A percentile compares a stretch with the other conserved stretches of the same genome.
Conservation (phyloP, 805 yeast species). For the Yarrowia sp. region DNA sequence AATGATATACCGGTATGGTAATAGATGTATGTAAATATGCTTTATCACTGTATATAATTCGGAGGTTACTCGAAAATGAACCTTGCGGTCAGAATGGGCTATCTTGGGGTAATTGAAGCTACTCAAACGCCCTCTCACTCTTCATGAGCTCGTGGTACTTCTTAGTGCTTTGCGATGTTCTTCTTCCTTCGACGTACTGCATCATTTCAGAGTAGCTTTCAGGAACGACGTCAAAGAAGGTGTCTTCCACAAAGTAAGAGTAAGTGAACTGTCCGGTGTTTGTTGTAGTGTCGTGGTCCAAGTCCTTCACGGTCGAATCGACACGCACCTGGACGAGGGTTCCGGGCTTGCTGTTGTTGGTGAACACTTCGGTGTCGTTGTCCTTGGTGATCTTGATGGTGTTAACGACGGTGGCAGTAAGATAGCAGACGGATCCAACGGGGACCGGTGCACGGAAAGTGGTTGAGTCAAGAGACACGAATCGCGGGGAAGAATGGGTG, state of each 20-base stretch:
- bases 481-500: constrained; percentile 83
- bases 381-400: constrained; percentile 72
- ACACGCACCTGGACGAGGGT: constrained; percentile 90
- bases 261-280: constrained; percentile 88
- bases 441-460: constrained; percentile 95
- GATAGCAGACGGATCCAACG: constrained; percentile 85
- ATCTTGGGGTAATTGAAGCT: too few relatives aligned
- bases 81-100: too few relatives aligned
- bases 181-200: constrained; percentile 86
- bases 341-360: constrained; percentile 55
- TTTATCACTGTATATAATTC: too few relatives aligned
- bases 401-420: constrained; percentile 83
- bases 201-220: constrained; percentile 91
- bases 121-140: constrained; percentile 20
- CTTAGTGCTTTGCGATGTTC: constrained; percentile 79
- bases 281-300: constrained; percentile 65
- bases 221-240: constrained; percentile 74
- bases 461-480: constrained; percentile 87
- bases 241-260: constrained; percentile 81
- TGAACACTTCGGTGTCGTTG: constrained; percentile 28
- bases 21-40: too few relatives aligned
- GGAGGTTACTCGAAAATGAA: too few relatives aligned
- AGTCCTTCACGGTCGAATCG: constrained; percentile 74
- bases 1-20: too few relatives aligned
- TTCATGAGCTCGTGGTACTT: constrained; percentile 33